Conservation (phyloP, 1,284 basidiomycete species). For the Pyrrhoderma noxium region DNA sequence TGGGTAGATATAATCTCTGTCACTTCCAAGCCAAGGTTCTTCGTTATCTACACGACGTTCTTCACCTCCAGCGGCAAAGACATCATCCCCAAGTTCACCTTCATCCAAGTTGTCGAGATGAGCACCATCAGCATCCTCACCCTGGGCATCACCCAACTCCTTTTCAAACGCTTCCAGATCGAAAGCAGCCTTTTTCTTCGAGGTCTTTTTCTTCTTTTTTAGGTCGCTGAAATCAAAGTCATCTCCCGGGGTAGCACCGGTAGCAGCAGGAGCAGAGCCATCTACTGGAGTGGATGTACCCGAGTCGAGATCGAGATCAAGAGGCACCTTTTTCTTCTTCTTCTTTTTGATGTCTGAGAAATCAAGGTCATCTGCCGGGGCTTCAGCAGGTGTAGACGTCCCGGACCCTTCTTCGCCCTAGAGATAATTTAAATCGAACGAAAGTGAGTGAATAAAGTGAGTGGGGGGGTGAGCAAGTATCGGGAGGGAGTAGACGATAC, state of each 20-base stretch:
- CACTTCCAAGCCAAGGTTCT: slow-evolving; percentile 85
- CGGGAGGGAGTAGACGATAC: too few relatives aligned
- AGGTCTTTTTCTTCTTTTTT: slow-evolving; percentile 73
- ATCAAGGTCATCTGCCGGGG: slow-evolving; percentile 54
- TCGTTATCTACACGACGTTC: slow-evolving; percentile 31
- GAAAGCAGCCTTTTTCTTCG: slow-evolving; percentile 34
- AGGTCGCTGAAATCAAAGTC: slow-evolving; percentile 30
- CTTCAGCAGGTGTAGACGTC: slow-evolving; percentile 47
- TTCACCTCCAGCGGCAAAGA: slow-evolving; percentile 55
- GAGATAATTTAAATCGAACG: slow-evolving; percentile 17
- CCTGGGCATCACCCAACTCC: slow-evolving; percentile 53
- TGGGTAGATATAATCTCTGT: slow-evolving; percentile 91
- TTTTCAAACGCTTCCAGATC: slow-evolving; percentile 46
- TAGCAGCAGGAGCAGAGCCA: slow-evolving; percentile 28
- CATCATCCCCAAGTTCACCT: slow-evolving; percentile 78
- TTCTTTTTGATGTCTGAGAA: slow-evolving; percentile 84
- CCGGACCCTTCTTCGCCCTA: slow-evolving; percentile 59
- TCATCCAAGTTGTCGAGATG: slow-evolving; percentile 65
- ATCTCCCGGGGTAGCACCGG: slow-evolving; percentile 22
- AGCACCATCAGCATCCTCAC: slow-evolving; percentile 28
- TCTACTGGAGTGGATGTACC: slow-evolving; percentile 21
- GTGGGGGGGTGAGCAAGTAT: too few relatives aligned
- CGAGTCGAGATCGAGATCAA: slow-evolving; percentile 41
- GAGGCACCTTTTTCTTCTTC: slow-evolving; percentile 73
- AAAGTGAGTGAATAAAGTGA: neutral